Conservation (phyloP, 352 stramenopile species). For the Phytophthora fragariae region DNA sequence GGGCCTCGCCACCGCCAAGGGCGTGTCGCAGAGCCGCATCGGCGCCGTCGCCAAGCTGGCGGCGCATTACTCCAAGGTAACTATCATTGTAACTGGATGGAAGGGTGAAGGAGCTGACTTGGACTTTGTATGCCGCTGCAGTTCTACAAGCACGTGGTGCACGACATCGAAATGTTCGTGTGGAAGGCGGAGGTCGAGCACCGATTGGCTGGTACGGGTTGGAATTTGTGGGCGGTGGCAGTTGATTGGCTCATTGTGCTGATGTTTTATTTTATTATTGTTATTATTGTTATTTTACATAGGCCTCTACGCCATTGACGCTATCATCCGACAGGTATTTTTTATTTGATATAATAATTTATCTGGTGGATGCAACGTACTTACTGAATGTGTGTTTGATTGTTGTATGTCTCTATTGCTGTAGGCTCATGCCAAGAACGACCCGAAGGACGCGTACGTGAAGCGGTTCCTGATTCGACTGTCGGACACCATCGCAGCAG, state of each 20-base stretch:
- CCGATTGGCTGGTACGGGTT: slow-evolving; percentile 65
- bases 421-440: slow-evolving; percentile 73
- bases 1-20: slow-evolving; percentile 75
- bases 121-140: slow-evolving; percentile 40
- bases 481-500: slow-evolving; percentile 70
- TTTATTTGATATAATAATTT: slow-evolving; percentile 7
- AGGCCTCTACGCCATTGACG: slow-evolving; percentile 86
- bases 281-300: slow-evolving; percentile 6
- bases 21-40: slow-evolving; percentile 82
- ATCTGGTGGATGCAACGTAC: too few relatives aligned
- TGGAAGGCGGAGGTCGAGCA: slow-evolving; percentile 88
- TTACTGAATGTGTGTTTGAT: neutral
- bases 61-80: slow-evolving; percentile 78
- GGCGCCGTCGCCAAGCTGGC: slow-evolving; percentile 73
- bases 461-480: slow-evolving; percentile 85
- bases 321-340: slow-evolving; percentile 79
- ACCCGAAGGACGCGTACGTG: slow-evolving; percentile 72
- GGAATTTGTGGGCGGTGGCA: neutral
- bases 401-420: neutral
- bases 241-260: neutral
- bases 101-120: slow-evolving; percentile 18
- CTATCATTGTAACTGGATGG: neutral
- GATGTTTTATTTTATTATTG: slow-evolving; percentile 1
- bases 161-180: slow-evolving; percentile 86
- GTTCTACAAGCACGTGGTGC: slow-evolving; percentile 90